A percentile compares a stretch with the other conserved stretches of the same genome.
Conservation (phyloP, 257 asterid genomes). For the Linaria vulgaris region DNA sequence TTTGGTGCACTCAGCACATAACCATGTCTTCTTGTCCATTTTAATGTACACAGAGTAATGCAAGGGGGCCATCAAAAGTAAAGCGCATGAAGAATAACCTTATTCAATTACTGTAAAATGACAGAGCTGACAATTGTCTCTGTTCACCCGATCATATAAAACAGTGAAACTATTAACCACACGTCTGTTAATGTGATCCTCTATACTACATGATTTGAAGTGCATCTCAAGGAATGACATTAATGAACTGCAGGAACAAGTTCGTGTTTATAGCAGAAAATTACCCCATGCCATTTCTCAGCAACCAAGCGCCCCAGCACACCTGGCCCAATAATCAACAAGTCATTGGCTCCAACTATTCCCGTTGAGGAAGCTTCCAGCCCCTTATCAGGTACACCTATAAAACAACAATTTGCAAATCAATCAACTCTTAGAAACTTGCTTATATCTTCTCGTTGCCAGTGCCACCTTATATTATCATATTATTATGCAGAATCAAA, state of each 20-base stretch:
- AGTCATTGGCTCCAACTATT: slow-evolving; percentile 62
- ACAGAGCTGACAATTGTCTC: not conserved
- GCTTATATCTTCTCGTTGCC: not conserved
- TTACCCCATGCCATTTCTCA: slow-evolving; percentile 87
- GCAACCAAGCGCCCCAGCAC: slow-evolving; percentile 94
- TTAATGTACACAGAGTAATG: not conserved
- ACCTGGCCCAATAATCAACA: slow-evolving; percentile 95
- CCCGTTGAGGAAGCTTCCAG: slow-evolving; percentile 52
- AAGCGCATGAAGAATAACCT: slow-evolving; percentile 9
- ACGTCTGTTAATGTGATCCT: too few species aligned
- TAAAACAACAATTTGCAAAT: slow-evolving; percentile 10
- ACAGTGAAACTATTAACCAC: too few species aligned
- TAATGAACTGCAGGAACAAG: too few species aligned
- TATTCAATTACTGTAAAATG: not conserved
- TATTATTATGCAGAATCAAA: not conserved
- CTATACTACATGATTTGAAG: not conserved
- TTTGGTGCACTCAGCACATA: slow-evolving; percentile 12
- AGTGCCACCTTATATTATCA: not conserved
- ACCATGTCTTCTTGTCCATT: not conserved
- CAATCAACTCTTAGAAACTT: not conserved
- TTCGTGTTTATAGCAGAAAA: not conserved
- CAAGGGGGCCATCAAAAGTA: not conserved
- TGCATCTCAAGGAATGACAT: too few species aligned
- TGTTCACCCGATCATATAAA: too few species aligned
- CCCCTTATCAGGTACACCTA: slow-evolving; percentile 50